Evolutionary conservation across 257 asterid species (phyloP).

Genomic region (Gentiana macrophylla): DNA sequence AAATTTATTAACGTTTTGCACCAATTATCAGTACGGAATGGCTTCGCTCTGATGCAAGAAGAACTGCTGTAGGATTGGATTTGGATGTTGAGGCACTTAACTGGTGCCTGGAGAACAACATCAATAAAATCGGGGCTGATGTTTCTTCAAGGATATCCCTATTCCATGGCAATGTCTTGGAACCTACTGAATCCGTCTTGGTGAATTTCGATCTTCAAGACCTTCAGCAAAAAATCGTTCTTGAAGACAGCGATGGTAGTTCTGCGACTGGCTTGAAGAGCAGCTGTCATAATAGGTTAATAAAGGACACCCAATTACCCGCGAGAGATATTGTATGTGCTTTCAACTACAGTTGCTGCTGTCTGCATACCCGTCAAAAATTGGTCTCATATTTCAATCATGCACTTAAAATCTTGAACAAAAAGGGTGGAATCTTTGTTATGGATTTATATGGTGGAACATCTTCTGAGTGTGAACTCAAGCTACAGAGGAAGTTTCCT

Average conservation of each 20-base stretch:
- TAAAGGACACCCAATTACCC: constrained; percentile 49
- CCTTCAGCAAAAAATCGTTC: constrained; percentile 22
- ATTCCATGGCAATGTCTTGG: constrained; percentile 85
- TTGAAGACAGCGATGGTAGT: constrained; percentile 27
- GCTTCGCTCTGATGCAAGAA: constrained; percentile 77
- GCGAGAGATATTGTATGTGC: constrained; percentile 94
- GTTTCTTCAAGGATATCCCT: constrained; percentile 53
- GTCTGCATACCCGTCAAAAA: constrained; percentile 80
- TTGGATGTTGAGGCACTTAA: constrained; percentile 77
- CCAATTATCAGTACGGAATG: constrained; percentile 64
- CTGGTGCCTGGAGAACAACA: constrained; percentile 79
- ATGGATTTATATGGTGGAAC: constrained; percentile 97
- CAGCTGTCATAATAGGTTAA: constrained; percentile 15
- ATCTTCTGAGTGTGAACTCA: constrained; percentile 77
- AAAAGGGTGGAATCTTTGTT: constrained; percentile 78
- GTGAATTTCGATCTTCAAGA: constrained; percentile 33
- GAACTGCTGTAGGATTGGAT: constrained; percentile 93
- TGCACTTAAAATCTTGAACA: constrained; percentile 39
- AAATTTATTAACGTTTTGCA: no score
- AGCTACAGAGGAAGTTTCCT: constrained; percentile 83
- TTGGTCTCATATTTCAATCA: constrained; percentile 75
- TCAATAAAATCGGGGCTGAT: constrained; percentile 71
- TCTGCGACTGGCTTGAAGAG: constrained; percentile 14
- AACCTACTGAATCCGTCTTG: constrained; percentile 60
- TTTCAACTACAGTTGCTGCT: constrained; percentile 95